Conservation (phyloP, 352 stramenopile species). For the Phytophthora pistaciae region DNA sequence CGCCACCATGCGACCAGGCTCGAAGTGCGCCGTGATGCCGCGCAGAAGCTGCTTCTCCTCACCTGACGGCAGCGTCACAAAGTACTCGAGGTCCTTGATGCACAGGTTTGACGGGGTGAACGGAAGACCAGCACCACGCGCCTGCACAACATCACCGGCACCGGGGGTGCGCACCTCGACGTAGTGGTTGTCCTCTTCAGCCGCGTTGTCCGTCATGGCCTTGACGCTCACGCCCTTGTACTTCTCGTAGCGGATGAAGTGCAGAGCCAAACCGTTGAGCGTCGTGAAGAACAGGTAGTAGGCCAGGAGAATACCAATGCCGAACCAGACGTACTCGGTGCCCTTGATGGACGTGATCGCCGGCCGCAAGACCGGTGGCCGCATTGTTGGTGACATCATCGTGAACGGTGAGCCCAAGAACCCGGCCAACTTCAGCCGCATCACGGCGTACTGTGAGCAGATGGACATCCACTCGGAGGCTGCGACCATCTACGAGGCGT, state of each 20-base stretch:
- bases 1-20: constrained; percentile 70
- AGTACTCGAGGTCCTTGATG: constrained; percentile 64
- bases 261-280: constrained; percentile 21
- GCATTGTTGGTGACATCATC: constrained; percentile 83
- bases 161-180: constrained; percentile 42
- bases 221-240: constrained; percentile 53
- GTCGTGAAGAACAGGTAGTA: constrained; percentile 62
- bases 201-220: constrained; percentile 40
- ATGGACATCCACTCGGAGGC: constrained; percentile 89
- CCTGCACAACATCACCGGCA: constrained; percentile 25
- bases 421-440: constrained; percentile 81
- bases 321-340: constrained; percentile 56
- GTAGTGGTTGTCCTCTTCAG: constrained; percentile 17
- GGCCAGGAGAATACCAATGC: constrained; percentile 39
- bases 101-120: constrained; percentile 60
- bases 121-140: constrained; percentile 30
- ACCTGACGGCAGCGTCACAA: constrained; percentile 65
- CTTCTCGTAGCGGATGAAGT: constrained; percentile 59
- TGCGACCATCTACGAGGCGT: constrained; percentile 88
- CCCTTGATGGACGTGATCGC: constrained; percentile 72
- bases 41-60: constrained; percentile 60
- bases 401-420: constrained; percentile 91
- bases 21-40: constrained; percentile 59
- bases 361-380: constrained; percentile 61
- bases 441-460: constrained; percentile 94